phyloP scores from a whole-genome alignment of 257 asterid genomes.

The Solanum virginianum region DNA sequence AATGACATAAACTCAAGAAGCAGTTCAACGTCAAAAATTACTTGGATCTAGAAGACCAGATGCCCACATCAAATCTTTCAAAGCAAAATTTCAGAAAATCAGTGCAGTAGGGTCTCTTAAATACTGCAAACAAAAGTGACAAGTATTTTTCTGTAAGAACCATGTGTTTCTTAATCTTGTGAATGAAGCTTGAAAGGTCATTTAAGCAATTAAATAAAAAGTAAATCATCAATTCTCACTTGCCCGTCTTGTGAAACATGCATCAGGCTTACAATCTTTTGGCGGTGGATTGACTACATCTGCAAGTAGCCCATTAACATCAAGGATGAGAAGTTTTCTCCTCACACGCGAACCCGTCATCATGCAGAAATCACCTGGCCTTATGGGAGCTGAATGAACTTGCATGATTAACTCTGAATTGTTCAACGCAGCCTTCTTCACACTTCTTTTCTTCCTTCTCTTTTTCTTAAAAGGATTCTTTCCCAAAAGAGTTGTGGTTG shows the following conservation, averaged over 20 bases:
- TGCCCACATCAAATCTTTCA: constrained; percentile 63
- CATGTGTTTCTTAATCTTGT: background rate
- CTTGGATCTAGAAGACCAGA: constrained; percentile 92
- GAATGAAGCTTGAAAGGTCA: background rate
- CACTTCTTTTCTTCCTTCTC: background rate
- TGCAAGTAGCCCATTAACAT: constrained; percentile 85
- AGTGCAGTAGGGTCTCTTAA: constrained; percentile 69
- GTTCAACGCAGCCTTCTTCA: background rate
- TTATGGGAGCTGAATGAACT: background rate
- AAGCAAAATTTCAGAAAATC: constrained; percentile 82
- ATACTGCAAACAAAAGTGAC: constrained; percentile 36
- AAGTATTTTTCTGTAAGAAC: background rate
- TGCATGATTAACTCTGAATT: constrained; percentile 3
- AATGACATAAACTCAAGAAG: constrained; percentile 1
- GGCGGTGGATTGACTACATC: constrained; percentile 68
- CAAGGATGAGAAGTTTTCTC: constrained; percentile 83
- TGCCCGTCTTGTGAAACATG: constrained; percentile 50
- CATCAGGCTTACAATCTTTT: constrained; percentile 28
- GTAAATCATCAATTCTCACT: constrained; percentile 30
- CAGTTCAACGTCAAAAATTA: constrained; percentile 6
- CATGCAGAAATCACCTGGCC: background rate
- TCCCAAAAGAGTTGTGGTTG: constrained; percentile 7
- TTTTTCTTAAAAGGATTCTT: constrained; percentile 8
- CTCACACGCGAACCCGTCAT: constrained; percentile 7
- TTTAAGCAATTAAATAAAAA: background rate